Percentiles rank a stretch among this genome's conserved stretches.
Evolutionary conservation across 140 eudicot species (phyloP).

Genomic region (Cichorium intybus): DNA sequence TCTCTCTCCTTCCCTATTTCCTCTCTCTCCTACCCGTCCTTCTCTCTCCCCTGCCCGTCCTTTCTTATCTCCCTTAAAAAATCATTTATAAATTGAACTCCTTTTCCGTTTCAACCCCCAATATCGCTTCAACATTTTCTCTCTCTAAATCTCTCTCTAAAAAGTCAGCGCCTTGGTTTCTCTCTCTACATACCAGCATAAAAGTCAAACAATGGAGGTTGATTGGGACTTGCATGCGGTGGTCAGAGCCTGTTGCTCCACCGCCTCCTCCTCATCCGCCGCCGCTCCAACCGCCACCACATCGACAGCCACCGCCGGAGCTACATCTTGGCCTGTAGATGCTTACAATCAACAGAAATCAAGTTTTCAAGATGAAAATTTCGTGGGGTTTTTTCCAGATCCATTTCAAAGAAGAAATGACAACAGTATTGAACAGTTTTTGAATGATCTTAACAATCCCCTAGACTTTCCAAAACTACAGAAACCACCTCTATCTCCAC

Average conservation of each 20-base stretch:
- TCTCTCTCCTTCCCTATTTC: conserved; percentile 22
- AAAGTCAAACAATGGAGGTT: conserved; percentile 60
- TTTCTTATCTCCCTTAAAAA: conserved; percentile 21
- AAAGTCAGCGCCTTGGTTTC: conserved; percentile 56
- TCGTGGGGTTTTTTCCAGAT: conserved; percentile 41
- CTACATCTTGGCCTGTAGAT: conserved; percentile 11
- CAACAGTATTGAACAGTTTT: conserved; percentile 38
- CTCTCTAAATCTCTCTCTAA: conserved; percentile 19
- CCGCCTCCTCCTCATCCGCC: conserved; percentile 40
- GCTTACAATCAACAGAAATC: conserved; percentile 22
- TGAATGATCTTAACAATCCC: conserved; percentile 31
- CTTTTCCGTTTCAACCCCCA: conserved; percentile 40
- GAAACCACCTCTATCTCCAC: conserved; percentile 35
- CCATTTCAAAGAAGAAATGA: conserved; percentile 36
- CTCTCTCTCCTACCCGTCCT: conserved; percentile 24
- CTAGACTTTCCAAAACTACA: conserved; percentile 27
- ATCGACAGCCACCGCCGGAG: neutral
- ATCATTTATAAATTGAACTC: conserved; percentile 27
- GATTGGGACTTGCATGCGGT: conserved; percentile 99
- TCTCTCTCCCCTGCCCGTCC: conserved; percentile 31
- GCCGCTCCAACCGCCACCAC: conserved; percentile 35
- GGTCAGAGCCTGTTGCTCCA: conserved; percentile 83
- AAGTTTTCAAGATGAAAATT: conserved; percentile 26
- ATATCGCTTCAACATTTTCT: conserved; percentile 15
- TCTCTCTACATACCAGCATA: conserved; percentile 7